Conservation (phyloP, 129 eudicot genomes). For the Apium graveolens region DNA sequence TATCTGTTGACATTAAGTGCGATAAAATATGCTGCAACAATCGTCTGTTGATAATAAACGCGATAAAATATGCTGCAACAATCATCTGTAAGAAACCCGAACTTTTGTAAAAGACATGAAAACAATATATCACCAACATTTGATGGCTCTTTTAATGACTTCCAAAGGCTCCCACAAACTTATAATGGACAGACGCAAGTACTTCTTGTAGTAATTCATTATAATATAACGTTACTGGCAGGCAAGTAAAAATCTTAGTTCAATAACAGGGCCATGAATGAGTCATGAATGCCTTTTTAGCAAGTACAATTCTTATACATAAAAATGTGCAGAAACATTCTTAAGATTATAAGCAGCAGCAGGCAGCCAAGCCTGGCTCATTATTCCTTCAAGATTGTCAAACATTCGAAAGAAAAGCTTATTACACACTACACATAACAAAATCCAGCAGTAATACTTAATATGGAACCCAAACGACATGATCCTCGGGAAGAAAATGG, state of each 20-base stretch:
- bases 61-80: too few relatives aligned
- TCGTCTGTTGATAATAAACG: too few relatives aligned
- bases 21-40: too few relatives aligned
- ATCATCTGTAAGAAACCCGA: too few relatives aligned
- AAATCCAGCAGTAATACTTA: neutral
- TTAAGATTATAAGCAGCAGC: neutral
- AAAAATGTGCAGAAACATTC: neutral
- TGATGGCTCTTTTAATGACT: neutral
- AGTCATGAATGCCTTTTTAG: neutral
- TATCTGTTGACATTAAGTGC: too few relatives aligned
- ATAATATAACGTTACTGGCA: neutral
- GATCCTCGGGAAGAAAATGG: slow-evolving; percentile 73
- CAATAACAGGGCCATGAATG: neutral
- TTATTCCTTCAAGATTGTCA: neutral
- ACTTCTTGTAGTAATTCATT: too few relatives aligned
- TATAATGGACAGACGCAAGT: too few relatives aligned
- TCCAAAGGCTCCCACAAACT: too few relatives aligned
- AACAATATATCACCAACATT: neutral
- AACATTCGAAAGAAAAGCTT: neutral
- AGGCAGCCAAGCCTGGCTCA: neutral
- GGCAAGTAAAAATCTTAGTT: neutral
- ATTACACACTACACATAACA: neutral
- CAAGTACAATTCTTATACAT: neutral
- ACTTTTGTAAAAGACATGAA: neutral
- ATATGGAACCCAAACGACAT: slow-evolving; percentile 56